A percentile compares a stretch with the other conserved stretches of the same genome.
Evolutionary conservation across 169 alveolate genomes (phyloP).

Genomic region (Plasmodium blacklocki): DNA sequence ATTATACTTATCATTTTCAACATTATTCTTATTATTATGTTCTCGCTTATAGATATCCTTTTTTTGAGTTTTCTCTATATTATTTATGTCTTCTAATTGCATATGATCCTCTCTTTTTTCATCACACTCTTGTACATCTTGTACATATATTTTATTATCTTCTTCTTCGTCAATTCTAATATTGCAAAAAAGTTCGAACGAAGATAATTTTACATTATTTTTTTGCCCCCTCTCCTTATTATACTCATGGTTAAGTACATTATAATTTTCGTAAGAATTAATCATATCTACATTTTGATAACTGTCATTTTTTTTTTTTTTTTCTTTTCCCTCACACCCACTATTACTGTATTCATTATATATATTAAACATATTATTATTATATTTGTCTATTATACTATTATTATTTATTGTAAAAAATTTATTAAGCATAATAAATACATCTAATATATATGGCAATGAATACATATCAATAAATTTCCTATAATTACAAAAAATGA

Average conservation of each 20-base stretch:
- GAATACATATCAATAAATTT: conserved; percentile 76
- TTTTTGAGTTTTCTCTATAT: neutral
- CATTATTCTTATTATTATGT: neutral
- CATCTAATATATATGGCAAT: conserved; percentile 53
- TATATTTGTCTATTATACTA: conserved; percentile 7
- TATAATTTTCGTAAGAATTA: too few species aligned
- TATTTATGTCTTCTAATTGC: neutral
- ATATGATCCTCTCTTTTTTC: neutral
- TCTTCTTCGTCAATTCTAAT: neutral
- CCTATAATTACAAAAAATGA: conserved; percentile 63
- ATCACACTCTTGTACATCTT: neutral
- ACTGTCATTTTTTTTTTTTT: too few species aligned
- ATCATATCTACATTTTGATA: too few species aligned
- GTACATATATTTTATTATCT: neutral
- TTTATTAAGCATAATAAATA: conserved; percentile 31
- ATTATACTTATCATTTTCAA: neutral
- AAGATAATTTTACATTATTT: neutral
- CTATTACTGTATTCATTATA: neutral
- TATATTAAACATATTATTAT: too few species aligned
- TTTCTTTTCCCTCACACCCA: neutral
- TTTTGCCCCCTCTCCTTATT: neutral
- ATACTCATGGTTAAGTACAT: too few species aligned
- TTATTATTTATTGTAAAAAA: conserved; percentile 35
- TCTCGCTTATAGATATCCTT: neutral
- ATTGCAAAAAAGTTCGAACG: neutral